Evolutionary conservation across 345 rosid species (phyloP).

Genomic region (Citrus inodora): DNA sequence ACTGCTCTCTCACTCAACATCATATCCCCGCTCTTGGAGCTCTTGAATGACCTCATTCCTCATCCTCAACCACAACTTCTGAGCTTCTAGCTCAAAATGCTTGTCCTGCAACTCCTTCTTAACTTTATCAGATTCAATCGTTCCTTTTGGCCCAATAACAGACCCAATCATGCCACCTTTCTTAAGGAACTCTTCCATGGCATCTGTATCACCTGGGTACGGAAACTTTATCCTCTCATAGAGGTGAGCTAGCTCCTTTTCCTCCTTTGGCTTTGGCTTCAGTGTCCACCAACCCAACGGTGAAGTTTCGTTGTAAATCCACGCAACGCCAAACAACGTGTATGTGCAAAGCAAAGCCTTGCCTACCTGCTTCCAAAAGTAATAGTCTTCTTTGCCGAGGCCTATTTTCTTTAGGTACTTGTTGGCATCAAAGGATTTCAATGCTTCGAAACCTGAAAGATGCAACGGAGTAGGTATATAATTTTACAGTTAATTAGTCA

Average conservation of each 20-base stretch:
- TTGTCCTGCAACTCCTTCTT: slow-evolving; percentile 63
- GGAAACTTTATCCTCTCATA: slow-evolving; percentile 80
- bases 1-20: slow-evolving; percentile 42
- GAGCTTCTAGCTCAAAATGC: slow-evolving; percentile 70
- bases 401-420: slow-evolving; percentile 66
- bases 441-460: slow-evolving; percentile 44
- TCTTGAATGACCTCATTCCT: slow-evolving; percentile 83
- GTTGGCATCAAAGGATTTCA: slow-evolving; percentile 52
- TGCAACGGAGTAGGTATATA: neutral
- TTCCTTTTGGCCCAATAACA: slow-evolving; percentile 67
- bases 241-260: slow-evolving; percentile 65
- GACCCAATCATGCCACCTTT: slow-evolving; percentile 84
- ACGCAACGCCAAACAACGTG: slow-evolving; percentile 57
- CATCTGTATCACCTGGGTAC: slow-evolving; percentile 81
- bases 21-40: slow-evolving; percentile 78
- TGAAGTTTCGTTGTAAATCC: slow-evolving; percentile 81
- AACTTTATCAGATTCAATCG: slow-evolving; percentile 50
- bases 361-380: slow-evolving; percentile 81
- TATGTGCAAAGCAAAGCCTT: slow-evolving; percentile 77
- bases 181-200: slow-evolving; percentile 85
- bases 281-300: slow-evolving; percentile 93
- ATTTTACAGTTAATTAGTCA: too few species aligned
- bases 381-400: slow-evolving; percentile 57
- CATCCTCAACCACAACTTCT: slow-evolving; percentile 84
- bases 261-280: slow-evolving; percentile 85